Evolutionary conservation across 1,139 yeast genomes (phyloP), one percentile per base, ranked within the genome.

Genomic region (Hansenula anomala): DNA sequence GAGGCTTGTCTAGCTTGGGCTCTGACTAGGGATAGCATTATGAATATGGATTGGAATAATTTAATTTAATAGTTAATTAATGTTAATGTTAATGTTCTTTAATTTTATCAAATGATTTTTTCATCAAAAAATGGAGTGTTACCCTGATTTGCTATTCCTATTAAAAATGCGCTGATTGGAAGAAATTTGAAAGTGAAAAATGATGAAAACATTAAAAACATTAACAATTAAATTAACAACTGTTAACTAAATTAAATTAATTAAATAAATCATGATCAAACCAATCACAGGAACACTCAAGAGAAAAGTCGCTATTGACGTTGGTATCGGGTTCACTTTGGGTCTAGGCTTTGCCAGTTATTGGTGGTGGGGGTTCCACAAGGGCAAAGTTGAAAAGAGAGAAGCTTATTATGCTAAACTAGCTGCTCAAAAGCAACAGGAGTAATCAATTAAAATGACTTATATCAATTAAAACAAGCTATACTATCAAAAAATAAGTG

Each of bases 251-350:
- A n/a, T n/a, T n/a, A n/a, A n/a, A n/a, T n/a, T n/a, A n/a, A n/a
- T n/a, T n/a, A n/a, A n/a, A n/a, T n/a, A n/a, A n/a, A n/a, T n/a
- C n/a, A n/a, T n/a, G 60, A 77, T 89, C 60, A 88, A 95, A 61
- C 96, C 96, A 58, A 88, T 90, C 59, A 77, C 82, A 43, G 97
- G 97, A 54, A 71, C 85, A 52, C 75, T 90, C 51, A 86, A 78
- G 71, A 87, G 80, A 73, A 83, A 80, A 68, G 80, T 87, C 66
- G 74, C 84, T 61, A 75, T 85, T 53, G 97, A 92, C 61, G 78
- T 90, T 64, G 51, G 79, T 56, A 67, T 81, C 53, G 95, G 95
- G 48, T 57, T 66, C 49, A 54, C 67, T 46, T 52, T 73, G 36
- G 86, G 86, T 47, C 61, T 71, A 38, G 71, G 59, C 35, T 68